phyloP scores from a whole-genome alignment of 139 green algal genomes.

The Tetratostichococcus sp. region DNA sequence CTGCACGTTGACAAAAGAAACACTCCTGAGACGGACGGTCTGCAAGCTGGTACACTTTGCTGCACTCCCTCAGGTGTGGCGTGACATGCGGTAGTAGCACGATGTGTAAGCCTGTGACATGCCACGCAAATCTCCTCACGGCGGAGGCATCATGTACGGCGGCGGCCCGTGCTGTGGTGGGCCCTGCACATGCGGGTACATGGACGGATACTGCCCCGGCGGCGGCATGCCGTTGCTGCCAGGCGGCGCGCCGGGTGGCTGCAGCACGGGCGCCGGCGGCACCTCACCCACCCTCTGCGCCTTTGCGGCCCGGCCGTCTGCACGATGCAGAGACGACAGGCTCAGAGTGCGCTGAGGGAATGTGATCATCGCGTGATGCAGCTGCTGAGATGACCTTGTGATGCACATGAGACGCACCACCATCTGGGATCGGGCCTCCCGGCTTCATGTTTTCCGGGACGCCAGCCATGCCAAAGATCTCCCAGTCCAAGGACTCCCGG shows the following conservation, averaged over 20 bases:
- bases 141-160: conserved; percentile 9
- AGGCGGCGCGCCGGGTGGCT: too few relatives aligned
- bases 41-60: too few relatives aligned
- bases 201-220: neutral
- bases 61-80: neutral
- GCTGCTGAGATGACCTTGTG: too few relatives aligned
- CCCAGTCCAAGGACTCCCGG: conserved; percentile 68
- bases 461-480: conserved; percentile 92
- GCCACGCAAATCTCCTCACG: too few relatives aligned
- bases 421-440: conserved; percentile 19
- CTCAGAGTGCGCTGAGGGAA: too few relatives aligned
- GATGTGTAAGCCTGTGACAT: too few relatives aligned
- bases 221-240: too few relatives aligned
- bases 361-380: too few relatives aligned
- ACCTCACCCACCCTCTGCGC: neutral
- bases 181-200: neutral
- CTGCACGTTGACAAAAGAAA: neutral
- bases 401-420: too few relatives aligned
- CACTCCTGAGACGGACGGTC: too few relatives aligned
- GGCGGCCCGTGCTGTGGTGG: neutral
- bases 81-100: too few relatives aligned
- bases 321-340: neutral
- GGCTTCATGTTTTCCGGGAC: conserved; percentile 63
- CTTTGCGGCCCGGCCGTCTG: neutral
- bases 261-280: too few relatives aligned